A percentile compares a stretch with the other conserved stretches of the same genome.
Conservation (phyloP, 23 red algal genomes). For the Gracilaria caudata region DNA sequence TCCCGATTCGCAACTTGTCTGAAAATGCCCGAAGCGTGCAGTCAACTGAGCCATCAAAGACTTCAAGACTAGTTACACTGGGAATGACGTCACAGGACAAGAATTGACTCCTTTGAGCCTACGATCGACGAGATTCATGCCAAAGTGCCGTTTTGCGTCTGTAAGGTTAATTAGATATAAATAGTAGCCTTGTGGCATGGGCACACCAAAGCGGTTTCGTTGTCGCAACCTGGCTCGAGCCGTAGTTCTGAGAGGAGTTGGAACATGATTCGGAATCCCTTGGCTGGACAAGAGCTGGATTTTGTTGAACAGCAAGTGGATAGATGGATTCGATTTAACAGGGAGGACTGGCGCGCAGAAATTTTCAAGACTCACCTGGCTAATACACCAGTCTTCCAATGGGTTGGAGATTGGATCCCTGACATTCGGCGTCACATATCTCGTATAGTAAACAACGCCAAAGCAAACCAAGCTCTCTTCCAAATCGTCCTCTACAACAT, state of each 20-base stretch:
- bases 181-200: background rate
- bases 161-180: background rate
- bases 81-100: background rate
- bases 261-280: conserved; percentile 24
- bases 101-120: background rate
- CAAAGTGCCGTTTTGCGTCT: background rate
- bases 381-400: conserved; percentile 45
- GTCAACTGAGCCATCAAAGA: background rate
- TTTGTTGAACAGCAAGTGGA: conserved; percentile 32
- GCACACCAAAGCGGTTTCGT: background rate
- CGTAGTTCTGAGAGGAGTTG: background rate
- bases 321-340: conserved; percentile 51
- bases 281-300: conserved; percentile 41
- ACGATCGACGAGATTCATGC: too few relatives aligned
- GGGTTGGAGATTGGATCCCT: conserved; percentile 55
- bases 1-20: background rate
- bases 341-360: conserved; percentile 17
- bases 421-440: background rate
- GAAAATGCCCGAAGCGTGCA: background rate
- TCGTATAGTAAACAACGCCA: conserved; percentile 38
- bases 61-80: background rate
- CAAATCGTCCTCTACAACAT: conserved; percentile 63
- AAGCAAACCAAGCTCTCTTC: conserved; percentile 42
- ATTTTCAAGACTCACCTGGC: conserved; percentile 33
- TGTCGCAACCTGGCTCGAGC: background rate